These are phyloP conservation scores for Lotus japonicus DNA, from an alignment of 306 rosid genomes.

Conservation along the genomic window DNA sequence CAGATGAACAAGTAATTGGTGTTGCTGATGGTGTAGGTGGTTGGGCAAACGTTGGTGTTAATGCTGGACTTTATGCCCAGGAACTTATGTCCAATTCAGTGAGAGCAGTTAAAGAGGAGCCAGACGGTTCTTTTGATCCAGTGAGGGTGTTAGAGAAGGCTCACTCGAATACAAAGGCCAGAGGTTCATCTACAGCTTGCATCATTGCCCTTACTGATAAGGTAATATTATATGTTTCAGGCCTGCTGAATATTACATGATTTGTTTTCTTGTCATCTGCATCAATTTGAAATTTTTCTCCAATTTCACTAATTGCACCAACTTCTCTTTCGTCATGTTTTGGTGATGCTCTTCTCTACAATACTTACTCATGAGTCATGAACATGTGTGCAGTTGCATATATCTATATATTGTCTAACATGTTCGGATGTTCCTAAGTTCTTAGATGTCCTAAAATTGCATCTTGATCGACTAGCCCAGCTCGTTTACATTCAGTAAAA, in stretches of 20 bases:
- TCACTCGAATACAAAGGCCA: conserved; percentile 52
- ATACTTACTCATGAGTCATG: background rate
- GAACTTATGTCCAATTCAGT: conserved; percentile 72
- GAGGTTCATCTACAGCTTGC: conserved; percentile 93
- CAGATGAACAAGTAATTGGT: conserved; percentile 68
- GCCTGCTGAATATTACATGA: background rate
- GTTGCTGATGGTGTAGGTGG: conserved; percentile 98
- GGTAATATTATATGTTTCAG: conserved; percentile 32
- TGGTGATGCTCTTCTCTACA: background rate
- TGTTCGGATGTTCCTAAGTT: background rate
- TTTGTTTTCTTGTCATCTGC: background rate
- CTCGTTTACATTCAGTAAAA: background rate
- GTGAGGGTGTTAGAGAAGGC: conserved; percentile 82
- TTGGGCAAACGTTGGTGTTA: conserved; percentile 91
- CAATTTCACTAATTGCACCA: background rate
- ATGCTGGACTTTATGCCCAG: conserved; percentile 69
- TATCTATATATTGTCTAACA: background rate
- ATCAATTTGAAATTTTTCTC: conserved; percentile 9
- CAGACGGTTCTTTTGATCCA: conserved; percentile 55
- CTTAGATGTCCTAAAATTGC: background rate
- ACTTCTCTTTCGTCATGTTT: background rate
- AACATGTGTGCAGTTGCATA: background rate
- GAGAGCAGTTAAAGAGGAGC: conserved; percentile 63
- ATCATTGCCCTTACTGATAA: conserved; percentile 62
- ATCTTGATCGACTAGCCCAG: background rate